Evolutionary conservation across 2,329 filamentous ascomycete species (phyloP), one percentile per base, ranked within the genome.

Genomic region (Colletotrichum tabaci): DNA sequence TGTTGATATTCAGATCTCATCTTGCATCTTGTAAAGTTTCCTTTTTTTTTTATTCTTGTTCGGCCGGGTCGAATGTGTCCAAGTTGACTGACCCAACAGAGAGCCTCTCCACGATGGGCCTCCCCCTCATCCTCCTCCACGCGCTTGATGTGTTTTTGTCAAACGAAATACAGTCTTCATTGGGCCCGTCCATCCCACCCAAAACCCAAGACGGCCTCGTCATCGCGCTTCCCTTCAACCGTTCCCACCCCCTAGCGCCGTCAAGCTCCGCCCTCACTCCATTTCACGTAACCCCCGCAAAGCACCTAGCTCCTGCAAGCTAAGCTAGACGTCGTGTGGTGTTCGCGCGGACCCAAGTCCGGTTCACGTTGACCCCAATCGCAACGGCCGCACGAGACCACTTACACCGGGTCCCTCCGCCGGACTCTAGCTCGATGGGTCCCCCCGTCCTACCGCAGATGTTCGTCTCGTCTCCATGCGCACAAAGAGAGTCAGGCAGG

Each of bases 281-380:
- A 23, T 50, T 12, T 21, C 53, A 26, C 26, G 4, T 30, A n/a
- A 21, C 18, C 53, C 18, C 7, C 26, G 4, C 26, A 26, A 57
- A 23, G 23, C n/a, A n/a, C 38, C 40, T 26, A 23, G 30, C 13
- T n/a, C 26, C 16, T 18, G 21, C 56, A 47, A 57, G 40, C 60
- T 64, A 64, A 26, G 26, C 26, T 3, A 44, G 2, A 4, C 66
- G 60, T 56, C 42, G 26, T 6, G 40, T 64, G 52, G 66, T 61
- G 60, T 64, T 68, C 66, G 52, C 66, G 35, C 66, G 16, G 47
- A 38, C n/a, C 16, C 18, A 23, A 57, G 30, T 44, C 52, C 60
- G 57, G 60, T 64, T 64, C 66, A 30, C 23, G 12, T 50, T 10
- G 57, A 50, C 23, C 40, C 26, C 26, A 3, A 4, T 26, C 26